Evolutionary conservation across 352 stramenopile genomes (phyloP).

Genomic region (Globisporangium okanoganense): DNA sequence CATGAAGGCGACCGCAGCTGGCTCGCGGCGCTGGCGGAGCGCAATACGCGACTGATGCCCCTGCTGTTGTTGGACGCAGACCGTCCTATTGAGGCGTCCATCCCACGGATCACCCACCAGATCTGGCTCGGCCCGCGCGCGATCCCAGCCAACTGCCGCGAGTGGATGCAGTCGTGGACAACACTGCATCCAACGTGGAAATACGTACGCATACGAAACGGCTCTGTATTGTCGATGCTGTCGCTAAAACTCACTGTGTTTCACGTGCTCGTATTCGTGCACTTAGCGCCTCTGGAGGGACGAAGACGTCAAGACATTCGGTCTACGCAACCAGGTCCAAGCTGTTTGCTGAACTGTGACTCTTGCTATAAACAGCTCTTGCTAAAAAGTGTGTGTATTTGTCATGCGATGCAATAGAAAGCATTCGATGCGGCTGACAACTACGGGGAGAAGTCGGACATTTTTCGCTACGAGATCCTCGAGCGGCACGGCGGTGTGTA

Average conservation of each 20-base stretch:
- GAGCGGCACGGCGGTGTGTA: slow-evolving; percentile 52
- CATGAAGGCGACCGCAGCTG: slow-evolving; percentile 23
- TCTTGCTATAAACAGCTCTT: slow-evolving; percentile 1
- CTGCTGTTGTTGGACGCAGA: not conserved
- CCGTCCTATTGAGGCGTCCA: not conserved
- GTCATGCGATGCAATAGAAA: slow-evolving; percentile 15
- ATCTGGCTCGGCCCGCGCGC: slow-evolving; percentile 53
- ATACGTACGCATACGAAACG: too few relatives aligned
- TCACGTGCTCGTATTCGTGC: not conserved
- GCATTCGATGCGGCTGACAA: slow-evolving; percentile 50
- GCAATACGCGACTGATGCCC: slow-evolving; percentile 14
- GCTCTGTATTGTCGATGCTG: too few relatives aligned
- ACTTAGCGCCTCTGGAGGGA: slow-evolving; percentile 49
- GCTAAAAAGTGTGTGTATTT: not conserved
- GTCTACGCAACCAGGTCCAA: slow-evolving; percentile 30
- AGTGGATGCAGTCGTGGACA: slow-evolving; percentile 44
- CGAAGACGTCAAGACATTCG: slow-evolving; percentile 23
- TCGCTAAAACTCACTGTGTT: not conserved
- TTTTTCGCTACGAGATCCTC: slow-evolving; percentile 72
- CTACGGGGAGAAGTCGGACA: slow-evolving; percentile 71
- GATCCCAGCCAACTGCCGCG: slow-evolving; percentile 24
- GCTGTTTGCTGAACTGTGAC: too few relatives aligned
- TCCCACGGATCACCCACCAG: slow-evolving; percentile 60
- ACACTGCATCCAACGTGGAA: slow-evolving; percentile 34
- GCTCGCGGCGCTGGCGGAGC: slow-evolving; percentile 20